These are phyloP conservation scores for Nicotiana otophora DNA, from an alignment of 257 asterid species.

Conservation along the genomic window DNA sequence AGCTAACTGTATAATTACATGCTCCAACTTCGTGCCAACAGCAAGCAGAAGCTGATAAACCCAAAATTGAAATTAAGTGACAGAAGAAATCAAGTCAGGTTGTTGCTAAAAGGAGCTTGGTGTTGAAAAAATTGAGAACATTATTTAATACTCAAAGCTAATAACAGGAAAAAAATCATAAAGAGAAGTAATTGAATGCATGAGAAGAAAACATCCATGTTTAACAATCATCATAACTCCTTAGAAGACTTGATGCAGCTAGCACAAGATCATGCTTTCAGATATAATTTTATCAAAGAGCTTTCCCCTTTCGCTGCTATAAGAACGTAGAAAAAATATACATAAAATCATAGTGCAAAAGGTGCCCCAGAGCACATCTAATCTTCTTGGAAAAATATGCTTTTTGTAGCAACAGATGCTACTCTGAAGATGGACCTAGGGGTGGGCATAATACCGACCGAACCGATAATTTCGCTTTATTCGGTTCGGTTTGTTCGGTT, in stretches of 20 bases:
- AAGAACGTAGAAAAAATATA: background rate
- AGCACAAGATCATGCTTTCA: too few relatives aligned
- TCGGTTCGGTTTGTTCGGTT: too few relatives aligned
- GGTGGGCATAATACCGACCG: too few relatives aligned
- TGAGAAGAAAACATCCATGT: background rate
- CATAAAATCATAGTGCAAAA: background rate
- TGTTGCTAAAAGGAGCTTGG: background rate
- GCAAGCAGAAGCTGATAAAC: constrained; percentile 73
- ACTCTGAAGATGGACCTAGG: background rate
- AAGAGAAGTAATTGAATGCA: background rate
- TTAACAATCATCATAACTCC: background rate
- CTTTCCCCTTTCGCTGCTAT: background rate
- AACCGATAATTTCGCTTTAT: too few relatives aligned
- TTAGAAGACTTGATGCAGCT: background rate
- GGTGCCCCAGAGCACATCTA: background rate
- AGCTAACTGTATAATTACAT: constrained; percentile 78
- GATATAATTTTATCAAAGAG: too few relatives aligned
- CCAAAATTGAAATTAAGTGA: background rate
- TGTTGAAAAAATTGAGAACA: background rate
- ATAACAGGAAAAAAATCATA: background rate
- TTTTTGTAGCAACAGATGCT: background rate
- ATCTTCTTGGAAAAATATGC: background rate
- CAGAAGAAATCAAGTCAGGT: background rate
- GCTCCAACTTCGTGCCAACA: constrained; percentile 94
- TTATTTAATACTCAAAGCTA: background rate